These are phyloP conservation scores for Amanita subjunquillea DNA, from an alignment of 768 basidiomycete species.

Conservation along the genomic window DNA sequence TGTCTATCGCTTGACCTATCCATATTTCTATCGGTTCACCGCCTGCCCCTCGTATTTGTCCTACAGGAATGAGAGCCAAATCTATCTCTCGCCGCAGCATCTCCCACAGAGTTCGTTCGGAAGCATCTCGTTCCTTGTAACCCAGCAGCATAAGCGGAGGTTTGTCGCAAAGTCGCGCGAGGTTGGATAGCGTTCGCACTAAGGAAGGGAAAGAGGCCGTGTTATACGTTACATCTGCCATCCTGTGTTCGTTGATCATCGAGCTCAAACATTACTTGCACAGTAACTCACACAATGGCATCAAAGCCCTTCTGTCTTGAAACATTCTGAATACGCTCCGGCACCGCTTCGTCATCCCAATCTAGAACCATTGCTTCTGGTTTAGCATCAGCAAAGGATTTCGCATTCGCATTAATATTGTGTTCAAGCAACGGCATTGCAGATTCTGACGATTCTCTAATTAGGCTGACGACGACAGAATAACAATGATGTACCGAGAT, in stretches of 20 bases:
- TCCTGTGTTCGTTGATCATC: constrained; percentile 33
- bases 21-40: constrained; percentile 65
- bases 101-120: constrained; percentile 69
- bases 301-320: constrained; percentile 32
- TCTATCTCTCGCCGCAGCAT: constrained; percentile 37
- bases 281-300: constrained; percentile 51
- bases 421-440: constrained; percentile 72
- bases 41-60: constrained; percentile 43
- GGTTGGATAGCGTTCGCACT: constrained; percentile 48
- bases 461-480: background rate
- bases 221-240: constrained; percentile 93
- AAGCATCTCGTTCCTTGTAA: constrained; percentile 78
- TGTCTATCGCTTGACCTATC: constrained; percentile 29
- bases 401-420: constrained; percentile 45
- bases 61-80: constrained; percentile 46
- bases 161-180: constrained; percentile 27
- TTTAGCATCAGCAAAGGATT: constrained; percentile 18
- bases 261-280: background rate
- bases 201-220: constrained; percentile 76
- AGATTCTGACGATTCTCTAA: constrained; percentile 36
- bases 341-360: constrained; percentile 61
- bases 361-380: constrained; percentile 42
- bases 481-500: constrained; percentile 48
- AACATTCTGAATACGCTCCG: constrained; percentile 29
- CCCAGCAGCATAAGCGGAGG: constrained; percentile 52